A percentile compares a stretch with the other conserved stretches of the same genome.
These are phyloP conservation scores for Tetrahymena elliotti DNA, from an alignment of 73 alveolate species.

Conservation along the genomic window DNA sequence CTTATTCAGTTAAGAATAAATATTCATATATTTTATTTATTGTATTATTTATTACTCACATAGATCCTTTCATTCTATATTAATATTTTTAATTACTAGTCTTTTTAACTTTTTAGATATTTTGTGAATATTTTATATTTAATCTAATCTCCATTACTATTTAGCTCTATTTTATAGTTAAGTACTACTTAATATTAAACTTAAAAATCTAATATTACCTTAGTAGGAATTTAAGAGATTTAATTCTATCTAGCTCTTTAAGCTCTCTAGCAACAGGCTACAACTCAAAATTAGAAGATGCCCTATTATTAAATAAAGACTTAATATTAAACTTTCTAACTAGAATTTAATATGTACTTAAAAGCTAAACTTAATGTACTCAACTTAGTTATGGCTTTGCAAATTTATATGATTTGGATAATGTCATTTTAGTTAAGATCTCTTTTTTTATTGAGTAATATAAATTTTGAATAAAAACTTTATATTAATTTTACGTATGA, in stretches of 20 bases:
- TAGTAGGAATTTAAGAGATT: background rate
- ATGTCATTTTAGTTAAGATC: background rate
- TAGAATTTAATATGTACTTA: too few relatives aligned
- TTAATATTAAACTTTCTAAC: background rate
- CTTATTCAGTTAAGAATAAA: too few relatives aligned
- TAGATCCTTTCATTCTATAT: background rate
- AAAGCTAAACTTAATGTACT: background rate
- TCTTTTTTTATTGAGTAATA: background rate
- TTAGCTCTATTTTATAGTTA: background rate
- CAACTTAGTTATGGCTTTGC: background rate
- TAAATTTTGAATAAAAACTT: background rate
- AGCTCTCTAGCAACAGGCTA: background rate
- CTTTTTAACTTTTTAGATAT: background rate
- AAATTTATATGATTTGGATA: background rate
- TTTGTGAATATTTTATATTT: background rate
- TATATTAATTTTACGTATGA: background rate
- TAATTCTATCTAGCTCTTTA: background rate
- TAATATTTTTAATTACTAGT: background rate
- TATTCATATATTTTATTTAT: too few relatives aligned
- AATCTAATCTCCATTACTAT: background rate
- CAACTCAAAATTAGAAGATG: background rate
- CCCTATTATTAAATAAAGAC: background rate
- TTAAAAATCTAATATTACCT: background rate
- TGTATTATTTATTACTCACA: too few relatives aligned
- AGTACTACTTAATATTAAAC: too few relatives aligned